phyloP scores from a whole-genome alignment of 1,139 yeast genomes.

The Yamadazyma blattariae region DNA sequence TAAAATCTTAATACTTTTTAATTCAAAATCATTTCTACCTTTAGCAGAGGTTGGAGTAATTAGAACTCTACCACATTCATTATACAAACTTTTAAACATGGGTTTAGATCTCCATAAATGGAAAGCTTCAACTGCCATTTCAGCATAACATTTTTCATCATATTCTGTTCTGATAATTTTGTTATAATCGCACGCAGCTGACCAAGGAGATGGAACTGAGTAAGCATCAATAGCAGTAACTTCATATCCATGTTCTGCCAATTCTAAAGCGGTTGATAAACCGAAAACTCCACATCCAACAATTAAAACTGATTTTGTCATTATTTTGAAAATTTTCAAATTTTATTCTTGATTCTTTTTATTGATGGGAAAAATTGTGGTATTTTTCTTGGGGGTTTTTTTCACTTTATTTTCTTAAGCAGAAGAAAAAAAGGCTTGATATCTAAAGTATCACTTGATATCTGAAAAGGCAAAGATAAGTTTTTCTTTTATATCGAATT shows the following conservation, averaged over 20 bases:
- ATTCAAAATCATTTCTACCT: slow-evolving; percentile 30
- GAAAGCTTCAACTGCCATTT: slow-evolving; percentile 40
- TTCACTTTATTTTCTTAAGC: too few species aligned
- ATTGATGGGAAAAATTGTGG: too few species aligned
- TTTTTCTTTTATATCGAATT: too few species aligned
- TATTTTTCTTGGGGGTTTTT: too few species aligned
- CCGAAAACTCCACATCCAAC: slow-evolving; percentile 23
- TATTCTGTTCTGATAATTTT: slow-evolving; percentile 48
- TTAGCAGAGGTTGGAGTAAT: slow-evolving; percentile 17
- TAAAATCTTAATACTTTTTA: slow-evolving; percentile 27
- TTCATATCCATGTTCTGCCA: slow-evolving; percentile 13
- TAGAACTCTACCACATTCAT: slow-evolving; percentile 32
- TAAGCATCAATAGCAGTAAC: slow-evolving; percentile 32
- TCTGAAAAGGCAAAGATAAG: too few species aligned
- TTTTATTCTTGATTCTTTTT: too few species aligned
- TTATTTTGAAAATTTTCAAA: too few species aligned
- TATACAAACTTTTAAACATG: slow-evolving; percentile 25
- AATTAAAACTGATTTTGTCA: slow-evolving; percentile 14
- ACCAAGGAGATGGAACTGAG: slow-evolving; percentile 43
- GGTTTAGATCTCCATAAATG: slow-evolving; percentile 34
- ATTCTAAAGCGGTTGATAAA: slow-evolving; percentile 18
- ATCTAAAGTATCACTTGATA: too few species aligned
- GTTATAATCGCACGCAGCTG: slow-evolving; percentile 49
- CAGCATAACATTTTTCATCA: slow-evolving; percentile 30
- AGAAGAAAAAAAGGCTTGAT: too few species aligned